phyloP scores from a whole-genome alignment of 208 protist species.

The Leishmania aethiopica region DNA sequence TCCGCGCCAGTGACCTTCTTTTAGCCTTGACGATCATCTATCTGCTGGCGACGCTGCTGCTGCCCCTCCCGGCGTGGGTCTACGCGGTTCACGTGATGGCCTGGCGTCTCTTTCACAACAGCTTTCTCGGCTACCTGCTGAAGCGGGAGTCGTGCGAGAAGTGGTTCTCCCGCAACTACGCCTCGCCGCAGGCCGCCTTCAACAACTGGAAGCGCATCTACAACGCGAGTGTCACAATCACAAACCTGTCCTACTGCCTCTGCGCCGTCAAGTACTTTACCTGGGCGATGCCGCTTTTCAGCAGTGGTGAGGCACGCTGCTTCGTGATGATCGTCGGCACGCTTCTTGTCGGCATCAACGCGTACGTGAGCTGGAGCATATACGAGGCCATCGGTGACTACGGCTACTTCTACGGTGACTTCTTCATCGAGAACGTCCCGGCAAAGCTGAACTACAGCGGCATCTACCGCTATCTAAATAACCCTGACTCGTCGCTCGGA shows the following conservation, averaged over 20 bases:
- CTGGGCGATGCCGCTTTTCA: constrained; percentile 51
- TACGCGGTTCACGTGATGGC: constrained; percentile 67
- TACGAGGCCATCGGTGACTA: constrained; percentile 92
- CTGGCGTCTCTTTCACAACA: constrained; percentile 85
- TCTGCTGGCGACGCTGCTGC: constrained; percentile 46
- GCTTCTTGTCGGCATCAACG: constrained; percentile 83
- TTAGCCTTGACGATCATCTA: constrained; percentile 73
- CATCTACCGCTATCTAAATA: constrained; percentile 96
- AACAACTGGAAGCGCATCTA: constrained; percentile 92
- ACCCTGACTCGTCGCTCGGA: constrained; percentile 90
- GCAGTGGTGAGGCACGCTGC: constrained; percentile 38
- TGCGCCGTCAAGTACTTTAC: constrained; percentile 52
- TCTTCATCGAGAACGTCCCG: constrained; percentile 78
- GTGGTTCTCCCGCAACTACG: constrained; percentile 84
- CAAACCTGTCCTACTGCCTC: constrained; percentile 51
- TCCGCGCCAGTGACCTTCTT: constrained; percentile 81
- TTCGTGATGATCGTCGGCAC: constrained; percentile 52
- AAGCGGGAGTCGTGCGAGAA: constrained; percentile 59
- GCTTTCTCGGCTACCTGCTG: constrained; percentile 82
- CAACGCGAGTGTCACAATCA: constrained; percentile 77
- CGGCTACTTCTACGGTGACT: constrained; percentile 95
- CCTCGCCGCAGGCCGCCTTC: constrained; percentile 73
- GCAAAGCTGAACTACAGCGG: constrained; percentile 88
- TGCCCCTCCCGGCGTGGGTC: constrained; percentile 53
- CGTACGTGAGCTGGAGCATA: constrained; percentile 76